These are phyloP conservation scores for Ogataea kodamae DNA, from an alignment of 805 yeast species.

Conservation along the genomic window DNA sequence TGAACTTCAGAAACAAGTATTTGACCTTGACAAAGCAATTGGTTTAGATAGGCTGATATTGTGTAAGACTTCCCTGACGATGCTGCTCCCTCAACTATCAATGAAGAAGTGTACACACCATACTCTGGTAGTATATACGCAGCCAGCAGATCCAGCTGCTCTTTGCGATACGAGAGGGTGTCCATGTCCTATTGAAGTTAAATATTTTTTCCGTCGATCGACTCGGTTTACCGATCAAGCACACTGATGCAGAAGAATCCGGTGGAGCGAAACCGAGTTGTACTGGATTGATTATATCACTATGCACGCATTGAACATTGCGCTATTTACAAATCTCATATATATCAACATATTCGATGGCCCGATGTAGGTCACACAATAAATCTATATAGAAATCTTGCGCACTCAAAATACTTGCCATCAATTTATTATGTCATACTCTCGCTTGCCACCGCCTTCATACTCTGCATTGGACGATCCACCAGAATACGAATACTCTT, in stretches of 20 bases:
- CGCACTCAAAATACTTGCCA: no score
- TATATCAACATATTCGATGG: no score
- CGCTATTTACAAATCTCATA: no score
- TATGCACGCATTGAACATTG: no score
- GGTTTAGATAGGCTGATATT: slow-evolving; percentile 32
- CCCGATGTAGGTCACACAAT: no score
- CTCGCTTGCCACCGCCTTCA: slow-evolving; percentile 17
- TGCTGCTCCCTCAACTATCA: slow-evolving; percentile 46
- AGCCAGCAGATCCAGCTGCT: slow-evolving; percentile 36
- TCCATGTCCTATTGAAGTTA: no score
- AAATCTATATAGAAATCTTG: no score
- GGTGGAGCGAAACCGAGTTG: no score
- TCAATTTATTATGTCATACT: slow-evolving; percentile 12
- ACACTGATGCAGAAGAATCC: no score
- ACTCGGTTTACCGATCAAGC: no score
- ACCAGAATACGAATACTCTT: slow-evolving; percentile 29
- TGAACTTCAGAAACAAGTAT: slow-evolving; percentile 34
- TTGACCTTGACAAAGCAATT: slow-evolving; percentile 15
- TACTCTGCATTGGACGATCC: slow-evolving; percentile 21
- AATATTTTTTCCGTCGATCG: no score
- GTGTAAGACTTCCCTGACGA: slow-evolving; percentile 48
- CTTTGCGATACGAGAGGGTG: slow-evolving; percentile 1
- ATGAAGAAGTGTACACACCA: slow-evolving; percentile 32
- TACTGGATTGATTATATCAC: no score
- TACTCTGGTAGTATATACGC: slow-evolving; percentile 34